Evolutionary conservation across 2,329 filamentous ascomycete species (phyloP).

Genomic region (Nemania diffusa): DNA sequence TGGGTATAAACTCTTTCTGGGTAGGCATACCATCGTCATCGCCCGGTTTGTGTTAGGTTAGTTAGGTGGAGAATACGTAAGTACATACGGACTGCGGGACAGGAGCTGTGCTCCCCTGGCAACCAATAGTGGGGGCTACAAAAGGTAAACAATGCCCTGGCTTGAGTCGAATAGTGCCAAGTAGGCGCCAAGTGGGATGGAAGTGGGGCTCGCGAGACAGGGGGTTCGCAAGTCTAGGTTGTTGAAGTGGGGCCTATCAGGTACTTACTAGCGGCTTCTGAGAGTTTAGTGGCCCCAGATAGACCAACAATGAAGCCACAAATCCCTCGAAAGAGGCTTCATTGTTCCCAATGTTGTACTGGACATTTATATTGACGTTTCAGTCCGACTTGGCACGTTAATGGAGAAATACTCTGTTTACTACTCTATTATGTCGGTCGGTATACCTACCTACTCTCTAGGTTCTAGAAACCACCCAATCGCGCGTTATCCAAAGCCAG

Average conservation of each 20-base stretch:
- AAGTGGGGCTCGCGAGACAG: not conserved
- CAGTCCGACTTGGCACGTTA: slow-evolving; percentile 14
- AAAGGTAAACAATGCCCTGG: slow-evolving; percentile 45
- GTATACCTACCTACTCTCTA: no score
- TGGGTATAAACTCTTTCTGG: not conserved
- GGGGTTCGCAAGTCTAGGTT: not conserved
- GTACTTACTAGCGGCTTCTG: not conserved
- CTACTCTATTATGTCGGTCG: not conserved
- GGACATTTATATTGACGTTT: slow-evolving; percentile 24
- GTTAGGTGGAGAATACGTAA: slow-evolving; percentile 3
- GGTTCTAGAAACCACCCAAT: not conserved
- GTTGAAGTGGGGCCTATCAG: not conserved
- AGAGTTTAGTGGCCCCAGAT: not conserved
- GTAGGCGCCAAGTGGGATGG: not conserved
- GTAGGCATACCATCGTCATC: slow-evolving; percentile 22
- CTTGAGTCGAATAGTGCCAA: slow-evolving; percentile 9
- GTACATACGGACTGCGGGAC: slow-evolving; percentile 16
- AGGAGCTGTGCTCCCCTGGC: slow-evolving; percentile 39
- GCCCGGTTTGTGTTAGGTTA: slow-evolving; percentile 8
- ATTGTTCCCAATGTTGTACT: not conserved
- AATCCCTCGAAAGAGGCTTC: slow-evolving; percentile 29
- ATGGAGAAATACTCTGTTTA: no score
- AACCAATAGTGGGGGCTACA: slow-evolving; percentile 42
- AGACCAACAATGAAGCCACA: not conserved
- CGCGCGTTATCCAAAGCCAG: not conserved